Base-by-base conservation (phyloP, 305 asterid species). In the Fraxinus floribunda region DNA sequence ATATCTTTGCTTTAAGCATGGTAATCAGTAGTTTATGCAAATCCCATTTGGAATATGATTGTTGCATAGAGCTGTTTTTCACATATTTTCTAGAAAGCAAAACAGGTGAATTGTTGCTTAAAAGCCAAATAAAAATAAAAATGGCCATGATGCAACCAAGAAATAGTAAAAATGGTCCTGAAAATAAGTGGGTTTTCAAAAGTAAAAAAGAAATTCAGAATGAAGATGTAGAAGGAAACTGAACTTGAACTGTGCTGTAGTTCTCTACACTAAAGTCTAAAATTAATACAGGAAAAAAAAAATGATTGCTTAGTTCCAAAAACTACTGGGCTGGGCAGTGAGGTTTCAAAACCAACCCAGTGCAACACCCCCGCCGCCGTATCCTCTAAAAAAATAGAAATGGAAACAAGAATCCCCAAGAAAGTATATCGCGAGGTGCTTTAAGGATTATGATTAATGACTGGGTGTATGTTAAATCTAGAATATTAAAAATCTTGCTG, bases 211-310 rank as follows among this genome's bases (percentile, higher is more conserved):
- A 13, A 79, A 41, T 26, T 10, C 38, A 39, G 41, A 46, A 80
- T 36, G 78, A 29, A 30, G 68, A 49, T n/a, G 76, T 35, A 60
- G 39, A 81, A 81, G 36, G 57, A 52, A 29, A 80, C 81, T 83
- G 70, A 83, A 81, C 79, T 81, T 72, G 80, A 30, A 77, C 35
- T 36, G 18, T 8, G 52, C 72, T 80, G 86, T 77, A 81, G 77
- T 78, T 79, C 74, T 84, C 85, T 24, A 29, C 41, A 76, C 44
- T 75, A 16, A 15, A 49, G 60, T 3, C 60, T 52, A 80, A 78
- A 46, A 64, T 74, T 75, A 77, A 80, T 39, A 77, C 79, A 24
- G 5, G 13, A 46, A 46, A 64, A 64, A 64, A 64, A 24, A 64
- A 24, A 24, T 9, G 29, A 20, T 64, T 24, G 73, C 73, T 64